These are phyloP conservation scores for Leptodermis oblonga DNA, from an alignment of 257 asterid genomes.

Conservation along the genomic window DNA sequence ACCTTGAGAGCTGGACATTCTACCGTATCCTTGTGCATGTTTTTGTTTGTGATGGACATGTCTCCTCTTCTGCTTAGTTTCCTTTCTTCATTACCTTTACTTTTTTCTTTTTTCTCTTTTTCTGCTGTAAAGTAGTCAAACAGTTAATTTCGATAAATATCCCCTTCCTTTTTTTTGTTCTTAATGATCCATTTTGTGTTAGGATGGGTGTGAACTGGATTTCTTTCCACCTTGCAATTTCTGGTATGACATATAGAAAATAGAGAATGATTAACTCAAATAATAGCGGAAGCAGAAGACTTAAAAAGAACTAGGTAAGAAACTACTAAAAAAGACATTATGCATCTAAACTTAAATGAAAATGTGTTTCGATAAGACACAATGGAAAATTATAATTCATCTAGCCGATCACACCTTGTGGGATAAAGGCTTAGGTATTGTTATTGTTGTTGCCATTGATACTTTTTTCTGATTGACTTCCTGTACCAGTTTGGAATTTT, in stretches of 20 bases:
- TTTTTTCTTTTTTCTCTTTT: background rate
- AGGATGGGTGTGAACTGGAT: background rate
- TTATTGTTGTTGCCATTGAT: background rate
- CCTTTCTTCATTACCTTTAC: background rate
- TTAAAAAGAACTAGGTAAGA: background rate
- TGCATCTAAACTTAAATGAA: background rate
- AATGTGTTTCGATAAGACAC: background rate
- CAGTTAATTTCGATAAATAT: background rate
- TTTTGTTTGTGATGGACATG: constrained; percentile 13
- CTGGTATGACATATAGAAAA: background rate
- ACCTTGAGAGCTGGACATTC: constrained; percentile 88
- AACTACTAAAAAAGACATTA: background rate
- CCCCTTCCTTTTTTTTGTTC: too few species aligned
- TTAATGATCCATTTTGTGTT: background rate
- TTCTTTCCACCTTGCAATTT: background rate
- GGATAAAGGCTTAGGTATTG: too few species aligned
- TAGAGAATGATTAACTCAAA: background rate
- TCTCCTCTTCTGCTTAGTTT: constrained; percentile 1
- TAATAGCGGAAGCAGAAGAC: background rate
- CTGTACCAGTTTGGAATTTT: background rate
- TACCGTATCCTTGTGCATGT: constrained; percentile 57
- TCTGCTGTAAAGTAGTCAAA: background rate
- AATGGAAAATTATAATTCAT: background rate
- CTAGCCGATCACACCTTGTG: background rate
- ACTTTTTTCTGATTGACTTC: too few species aligned